Percentiles rank a stretch among this genome's conserved stretches.
These are phyloP conservation scores for Pythium dissotocum DNA, from an alignment of 352 stramenopile species.

Conservation along the genomic window DNA sequence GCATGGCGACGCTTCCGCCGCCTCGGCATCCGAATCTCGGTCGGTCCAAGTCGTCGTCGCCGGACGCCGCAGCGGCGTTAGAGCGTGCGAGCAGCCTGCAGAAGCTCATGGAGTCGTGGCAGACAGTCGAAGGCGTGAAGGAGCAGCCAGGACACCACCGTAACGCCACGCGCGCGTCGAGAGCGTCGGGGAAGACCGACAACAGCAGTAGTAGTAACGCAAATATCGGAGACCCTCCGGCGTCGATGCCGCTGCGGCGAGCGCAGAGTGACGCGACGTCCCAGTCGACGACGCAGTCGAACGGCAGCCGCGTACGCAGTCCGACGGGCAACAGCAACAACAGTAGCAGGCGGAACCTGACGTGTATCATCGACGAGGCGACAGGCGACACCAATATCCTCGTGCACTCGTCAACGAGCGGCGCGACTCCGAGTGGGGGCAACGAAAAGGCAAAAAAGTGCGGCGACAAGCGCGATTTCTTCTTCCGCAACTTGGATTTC, in stretches of 20 bases:
- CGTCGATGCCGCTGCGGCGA: slow-evolving; percentile 2
- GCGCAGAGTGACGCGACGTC: slow-evolving; percentile 1
- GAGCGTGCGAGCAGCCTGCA: slow-evolving; percentile 56
- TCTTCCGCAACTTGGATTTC: slow-evolving; percentile 76
- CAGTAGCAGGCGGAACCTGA: slow-evolving; percentile 8
- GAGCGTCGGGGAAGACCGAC: background rate
- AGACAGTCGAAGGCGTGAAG: slow-evolving; percentile 32
- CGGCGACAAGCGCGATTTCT: slow-evolving; percentile 84
- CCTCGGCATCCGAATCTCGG: background rate
- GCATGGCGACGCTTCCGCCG: background rate
- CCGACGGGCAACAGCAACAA: background rate
- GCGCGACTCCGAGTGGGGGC: slow-evolving; percentile 6
- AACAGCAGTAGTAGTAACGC: background rate
- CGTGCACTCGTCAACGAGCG: background rate
- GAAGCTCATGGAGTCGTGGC: slow-evolving; percentile 48
- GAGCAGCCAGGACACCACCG: slow-evolving; percentile 23
- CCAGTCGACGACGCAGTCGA: background rate
- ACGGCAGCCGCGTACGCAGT: background rate
- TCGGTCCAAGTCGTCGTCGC: slow-evolving; percentile 20
- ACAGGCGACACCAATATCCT: background rate
- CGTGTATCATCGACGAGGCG: slow-evolving; percentile 12
- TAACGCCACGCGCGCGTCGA: slow-evolving; percentile 4
- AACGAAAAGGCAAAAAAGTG: slow-evolving; percentile 41
- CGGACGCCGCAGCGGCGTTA: slow-evolving; percentile 4
- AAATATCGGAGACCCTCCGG: background rate